These are phyloP conservation scores for Agroathelia rolfsii DNA, from an alignment of 1,284 basidiomycete genomes.

Conservation along the genomic window DNA sequence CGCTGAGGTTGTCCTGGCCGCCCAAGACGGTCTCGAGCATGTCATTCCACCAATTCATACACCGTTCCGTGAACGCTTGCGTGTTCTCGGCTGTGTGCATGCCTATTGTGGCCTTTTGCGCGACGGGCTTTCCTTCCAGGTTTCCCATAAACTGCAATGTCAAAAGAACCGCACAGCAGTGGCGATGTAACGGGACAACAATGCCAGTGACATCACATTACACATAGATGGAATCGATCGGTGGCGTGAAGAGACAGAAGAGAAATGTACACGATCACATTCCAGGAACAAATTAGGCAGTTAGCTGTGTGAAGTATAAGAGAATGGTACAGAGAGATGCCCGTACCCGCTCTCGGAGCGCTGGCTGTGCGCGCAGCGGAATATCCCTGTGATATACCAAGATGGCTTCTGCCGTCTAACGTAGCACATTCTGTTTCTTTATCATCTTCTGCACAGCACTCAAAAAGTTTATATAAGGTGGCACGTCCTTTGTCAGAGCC, in stretches of 20 bases:
- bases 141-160: constrained; percentile 49
- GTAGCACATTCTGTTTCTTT: too few relatives aligned
- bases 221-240: too few relatives aligned
- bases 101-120: constrained; percentile 11
- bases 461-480: too few relatives aligned
- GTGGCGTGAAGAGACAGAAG: too few relatives aligned
- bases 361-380: constrained; percentile 29
- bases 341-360: constrained; percentile 55
- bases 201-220: too few relatives aligned
- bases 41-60: constrained; percentile 49
- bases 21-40: too few relatives aligned
- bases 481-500: too few relatives aligned
- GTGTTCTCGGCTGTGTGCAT: constrained; percentile 27
- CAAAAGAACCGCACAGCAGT: constrained; percentile 5
- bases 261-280: too few relatives aligned
- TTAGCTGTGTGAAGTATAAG: too few relatives aligned
- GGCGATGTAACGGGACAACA: neutral
- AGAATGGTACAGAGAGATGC: neutral
- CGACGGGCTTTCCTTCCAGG: constrained; percentile 38
- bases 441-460: too few relatives aligned
- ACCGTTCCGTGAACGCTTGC: constrained; percentile 34
- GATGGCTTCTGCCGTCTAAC: constrained; percentile 64
- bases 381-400: constrained; percentile 40
- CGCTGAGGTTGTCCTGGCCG: too few relatives aligned
- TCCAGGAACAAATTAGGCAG: too few relatives aligned